Percentiles rank a stretch among this genome's conserved stretches.
phyloP scores from a whole-genome alignment of 768 basidiomycete species.

The Podaxis rugospora region DNA sequence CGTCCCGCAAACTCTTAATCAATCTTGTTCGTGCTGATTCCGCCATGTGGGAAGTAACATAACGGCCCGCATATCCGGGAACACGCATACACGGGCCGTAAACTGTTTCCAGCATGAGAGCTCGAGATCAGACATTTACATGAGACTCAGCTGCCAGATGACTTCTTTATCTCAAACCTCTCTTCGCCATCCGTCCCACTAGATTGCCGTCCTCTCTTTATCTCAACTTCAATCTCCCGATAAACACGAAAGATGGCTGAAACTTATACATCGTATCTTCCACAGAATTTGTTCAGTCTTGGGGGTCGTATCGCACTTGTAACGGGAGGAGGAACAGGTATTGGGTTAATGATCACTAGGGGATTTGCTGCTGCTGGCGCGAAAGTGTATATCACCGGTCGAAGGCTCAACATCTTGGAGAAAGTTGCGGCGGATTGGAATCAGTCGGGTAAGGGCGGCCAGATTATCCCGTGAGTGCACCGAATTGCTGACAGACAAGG shows the following conservation, averaged over 20 bases:
- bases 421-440: conserved; percentile 48
- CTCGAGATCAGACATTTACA: background rate
- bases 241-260: conserved; percentile 7
- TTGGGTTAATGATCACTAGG: conserved; percentile 60
- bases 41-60: background rate
- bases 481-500: background rate
- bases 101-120: background rate
- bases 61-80: background rate
- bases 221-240: background rate
- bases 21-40: background rate
- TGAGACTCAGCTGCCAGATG: background rate
- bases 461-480: conserved; percentile 51
- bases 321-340: conserved; percentile 51
- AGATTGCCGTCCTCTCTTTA: background rate
- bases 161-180: background rate
- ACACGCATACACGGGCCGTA: background rate
- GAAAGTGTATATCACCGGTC: conserved; percentile 75
- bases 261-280: conserved; percentile 22
- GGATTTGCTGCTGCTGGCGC: conserved; percentile 77
- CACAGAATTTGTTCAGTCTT: conserved; percentile 44
- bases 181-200: background rate
- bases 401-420: conserved; percentile 62
- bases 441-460: conserved; percentile 37
- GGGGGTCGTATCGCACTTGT: conserved; percentile 53
- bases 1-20: background rate